Percentiles rank a stretch among this genome's conserved stretches.
phyloP scores from a whole-genome alignment of 148 eudicot genomes.

The Vaccinium vitisidaea region DNA sequence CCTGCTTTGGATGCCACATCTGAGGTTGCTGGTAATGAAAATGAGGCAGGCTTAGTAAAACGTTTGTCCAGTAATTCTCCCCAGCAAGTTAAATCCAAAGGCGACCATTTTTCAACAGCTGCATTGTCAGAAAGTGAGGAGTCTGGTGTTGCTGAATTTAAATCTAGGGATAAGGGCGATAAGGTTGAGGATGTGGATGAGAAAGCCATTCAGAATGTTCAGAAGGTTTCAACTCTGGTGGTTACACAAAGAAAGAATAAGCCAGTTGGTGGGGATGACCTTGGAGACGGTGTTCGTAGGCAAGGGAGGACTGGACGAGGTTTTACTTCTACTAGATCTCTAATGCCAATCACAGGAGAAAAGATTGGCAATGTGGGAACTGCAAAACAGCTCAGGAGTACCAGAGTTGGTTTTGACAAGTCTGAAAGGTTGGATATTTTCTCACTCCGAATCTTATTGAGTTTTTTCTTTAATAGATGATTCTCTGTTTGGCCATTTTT shows the following conservation, averaged over 20 bases:
- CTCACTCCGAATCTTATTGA: background rate
- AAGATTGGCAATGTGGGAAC: conserved; percentile 52
- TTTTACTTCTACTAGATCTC: conserved; percentile 45
- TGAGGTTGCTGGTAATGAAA: conserved; percentile 43
- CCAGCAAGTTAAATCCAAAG: conserved; percentile 45
- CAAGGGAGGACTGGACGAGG: conserved; percentile 72
- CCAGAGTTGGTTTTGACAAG: conserved; percentile 50
- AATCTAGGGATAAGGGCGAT: conserved; percentile 46
- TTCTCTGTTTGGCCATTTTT: conserved; percentile 3
- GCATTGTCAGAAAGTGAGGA: conserved; percentile 70
- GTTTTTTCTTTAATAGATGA: background rate
- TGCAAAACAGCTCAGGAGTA: conserved; percentile 59
- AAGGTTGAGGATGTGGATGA: conserved; percentile 45
- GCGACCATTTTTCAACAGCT: conserved; percentile 42
- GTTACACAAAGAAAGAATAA: conserved; percentile 59
- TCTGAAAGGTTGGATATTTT: conserved; percentile 42
- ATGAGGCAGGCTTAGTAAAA: conserved; percentile 34
- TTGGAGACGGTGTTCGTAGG: conserved; percentile 54
- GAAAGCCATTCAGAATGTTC: conserved; percentile 43
- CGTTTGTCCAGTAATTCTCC: conserved; percentile 47
- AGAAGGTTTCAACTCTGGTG: conserved; percentile 44
- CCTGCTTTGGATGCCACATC: conserved; percentile 39
- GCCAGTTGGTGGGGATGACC: conserved; percentile 36
- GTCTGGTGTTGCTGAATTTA: conserved; percentile 56
- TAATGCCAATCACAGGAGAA: conserved; percentile 38